A percentile compares a stretch with the other conserved stretches of the same genome.
Conservation (phyloP, 176 grass and related monocot species). For the Triticum turgidum region DNA sequence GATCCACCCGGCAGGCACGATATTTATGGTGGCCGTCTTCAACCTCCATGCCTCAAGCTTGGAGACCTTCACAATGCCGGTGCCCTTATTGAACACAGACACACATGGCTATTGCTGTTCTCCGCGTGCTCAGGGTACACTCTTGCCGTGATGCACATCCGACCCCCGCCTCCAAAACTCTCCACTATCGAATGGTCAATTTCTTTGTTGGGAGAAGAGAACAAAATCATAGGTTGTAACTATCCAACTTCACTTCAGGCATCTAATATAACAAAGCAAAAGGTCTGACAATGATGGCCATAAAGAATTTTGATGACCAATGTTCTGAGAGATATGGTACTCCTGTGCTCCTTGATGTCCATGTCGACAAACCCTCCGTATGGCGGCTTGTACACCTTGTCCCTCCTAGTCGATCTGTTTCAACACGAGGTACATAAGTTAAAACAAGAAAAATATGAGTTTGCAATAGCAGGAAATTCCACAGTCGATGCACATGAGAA, state of each 20-base stretch:
- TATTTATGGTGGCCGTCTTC: no score
- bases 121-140: constrained; percentile 49
- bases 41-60: no score
- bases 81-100: no score
- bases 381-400: constrained; percentile 48
- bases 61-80: no score
- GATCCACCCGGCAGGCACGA: no score
- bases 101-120: background rate
- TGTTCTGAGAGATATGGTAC: constrained; percentile 58
- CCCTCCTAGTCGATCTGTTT: constrained; percentile 37
- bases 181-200: constrained; percentile 65
- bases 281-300: no score
- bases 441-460: background rate
- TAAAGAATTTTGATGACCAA: constrained; percentile 37
- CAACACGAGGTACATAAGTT: background rate
- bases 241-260: no score
- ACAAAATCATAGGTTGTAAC: background rate
- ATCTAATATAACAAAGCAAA: background rate
- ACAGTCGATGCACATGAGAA: constrained; percentile 40
- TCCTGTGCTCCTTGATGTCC: constrained; percentile 3
- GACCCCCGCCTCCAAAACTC: background rate
- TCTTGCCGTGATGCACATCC: constrained; percentile 52
- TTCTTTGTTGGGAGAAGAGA: background rate
- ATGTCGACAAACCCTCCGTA: constrained; percentile 58
- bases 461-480: background rate